Conservation (phyloP, 495 filamentous ascomycete genomes). For the Penicillium fimorum region DNA sequence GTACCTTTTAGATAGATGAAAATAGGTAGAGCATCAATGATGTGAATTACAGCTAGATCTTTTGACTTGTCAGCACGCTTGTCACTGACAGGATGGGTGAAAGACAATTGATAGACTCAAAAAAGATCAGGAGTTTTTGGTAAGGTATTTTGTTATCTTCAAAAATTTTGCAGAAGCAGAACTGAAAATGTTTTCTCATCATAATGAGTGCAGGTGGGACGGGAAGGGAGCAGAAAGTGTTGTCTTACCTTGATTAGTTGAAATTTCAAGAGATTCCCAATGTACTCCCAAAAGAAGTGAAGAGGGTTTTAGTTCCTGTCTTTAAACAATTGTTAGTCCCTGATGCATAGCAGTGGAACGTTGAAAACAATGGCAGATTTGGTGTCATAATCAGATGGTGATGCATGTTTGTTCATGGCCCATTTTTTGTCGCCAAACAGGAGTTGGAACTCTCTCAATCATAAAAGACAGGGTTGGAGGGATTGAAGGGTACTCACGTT, state of each 20-base stretch:
- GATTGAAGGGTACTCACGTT: constrained; percentile 29
- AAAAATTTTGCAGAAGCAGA: constrained; percentile 88
- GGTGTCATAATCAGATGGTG: constrained; percentile 83
- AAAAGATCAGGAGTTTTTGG: constrained; percentile 62
- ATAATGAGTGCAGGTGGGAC: constrained; percentile 39
- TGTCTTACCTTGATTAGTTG: constrained; percentile 20
- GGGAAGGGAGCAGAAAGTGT: constrained; percentile 7
- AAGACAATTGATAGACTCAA: constrained; percentile 6
- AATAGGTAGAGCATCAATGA: background rate
- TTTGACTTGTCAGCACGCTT: constrained; percentile 16
- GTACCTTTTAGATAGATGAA: constrained; percentile 5
- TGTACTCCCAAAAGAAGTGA: background rate
- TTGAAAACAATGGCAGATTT: constrained; percentile 21
- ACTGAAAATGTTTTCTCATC: constrained; percentile 85
- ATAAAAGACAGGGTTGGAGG: constrained; percentile 36
- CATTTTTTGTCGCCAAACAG: constrained; percentile 76
- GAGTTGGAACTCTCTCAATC: constrained; percentile 63
- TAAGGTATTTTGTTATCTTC: constrained; percentile 77
- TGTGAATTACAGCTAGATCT: constrained; percentile 15
- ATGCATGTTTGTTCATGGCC: constrained; percentile 97
- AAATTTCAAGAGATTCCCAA: constrained; percentile 8
- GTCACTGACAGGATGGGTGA: constrained; percentile 2
- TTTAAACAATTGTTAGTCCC: constrained; percentile 21
- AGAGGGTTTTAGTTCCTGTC: constrained; percentile 4
- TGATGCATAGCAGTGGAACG: constrained; percentile 9